Evolutionary conservation across 2,329 filamentous ascomycete genomes (phyloP), one percentile per base, ranked within the genome.

Genomic region (Erysiphe pulchra): DNA sequence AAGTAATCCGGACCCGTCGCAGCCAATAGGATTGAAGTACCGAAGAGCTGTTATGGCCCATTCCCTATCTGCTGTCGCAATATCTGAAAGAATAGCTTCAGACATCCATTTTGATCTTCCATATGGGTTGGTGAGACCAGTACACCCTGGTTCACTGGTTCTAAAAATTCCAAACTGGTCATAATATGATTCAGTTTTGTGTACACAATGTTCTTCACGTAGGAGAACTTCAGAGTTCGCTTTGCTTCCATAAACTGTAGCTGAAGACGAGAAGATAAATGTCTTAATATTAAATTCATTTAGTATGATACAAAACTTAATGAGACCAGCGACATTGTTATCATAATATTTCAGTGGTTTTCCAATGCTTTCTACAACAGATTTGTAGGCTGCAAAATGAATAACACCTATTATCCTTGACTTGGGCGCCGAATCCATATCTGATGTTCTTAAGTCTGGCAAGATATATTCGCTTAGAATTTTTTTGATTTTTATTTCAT

Each of bases 21-120:
- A 77, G 8, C 75, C 75, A 45, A 77, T 70, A 0, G 75, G 75
- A 50, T 78, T 79, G 62, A 79, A 79, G 59, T 79, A 79, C 30
- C 75, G 66, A 28, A 79, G 62, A 4, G 72, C 71, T 32, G 73
- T 70, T 51, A 77, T 73, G 14, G 67, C 68, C 72, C 73, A 77
- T 20, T 67, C 64, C 6, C 71, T 66, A 55, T 78, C 71, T 2
- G 75, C 68, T 16, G 63, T 60, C 13, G 72, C 73, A 37, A 75
- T 59, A 54, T 79, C 75, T 13, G 70, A 69, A 13, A 79, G 60
- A 42, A 79, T 77, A 9, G 73, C 73, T 55, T 78, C 75, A 48
- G 71, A 73, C 60, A 79, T 74, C 64, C 72, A 78, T 57, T 79
- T 79, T 2, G 73, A 72, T 45, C 75, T 66, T 16, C 73, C 75